These are phyloP conservation scores for Kalmusia sp. DNA, from an alignment of 2,329 filamentous ascomycete genomes.

Conservation along the genomic window DNA sequence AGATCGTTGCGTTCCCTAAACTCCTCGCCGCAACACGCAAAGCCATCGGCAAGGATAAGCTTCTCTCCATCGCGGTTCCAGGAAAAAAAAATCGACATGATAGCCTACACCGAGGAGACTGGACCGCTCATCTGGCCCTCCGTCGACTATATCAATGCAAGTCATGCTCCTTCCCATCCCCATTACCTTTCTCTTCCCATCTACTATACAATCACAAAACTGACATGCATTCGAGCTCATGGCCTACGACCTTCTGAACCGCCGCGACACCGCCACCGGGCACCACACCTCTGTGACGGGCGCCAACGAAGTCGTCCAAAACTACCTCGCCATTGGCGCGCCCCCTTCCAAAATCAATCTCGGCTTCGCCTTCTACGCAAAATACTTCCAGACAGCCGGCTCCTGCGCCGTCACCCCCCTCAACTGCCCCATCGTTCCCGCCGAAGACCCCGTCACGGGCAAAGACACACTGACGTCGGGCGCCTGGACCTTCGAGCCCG, in stretches of 20 bases:
- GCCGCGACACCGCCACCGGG: slow-evolving; percentile 67
- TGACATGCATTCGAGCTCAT: slow-evolving; percentile 56
- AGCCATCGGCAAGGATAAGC: slow-evolving; percentile 63
- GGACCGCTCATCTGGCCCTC: slow-evolving; percentile 65
- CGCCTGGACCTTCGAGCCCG: slow-evolving; percentile 58
- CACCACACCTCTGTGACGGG: slow-evolving; percentile 70
- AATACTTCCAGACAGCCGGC: slow-evolving; percentile 65
- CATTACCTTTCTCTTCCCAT: neutral
- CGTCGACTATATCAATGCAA: slow-evolving; percentile 69
- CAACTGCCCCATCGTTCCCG: slow-evolving; percentile 64
- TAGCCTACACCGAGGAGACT: slow-evolving; percentile 67
- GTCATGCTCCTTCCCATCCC: neutral
- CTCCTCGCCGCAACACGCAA: slow-evolving; percentile 65
- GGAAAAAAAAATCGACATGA: slow-evolving; percentile 69
- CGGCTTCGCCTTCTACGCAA: slow-evolving; percentile 73
- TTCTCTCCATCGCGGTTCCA: slow-evolving; percentile 73
- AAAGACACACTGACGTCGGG: slow-evolving; percentile 65
- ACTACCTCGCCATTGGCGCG: slow-evolving; percentile 66
- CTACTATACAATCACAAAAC: neutral
- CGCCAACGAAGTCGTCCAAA: slow-evolving; percentile 62
- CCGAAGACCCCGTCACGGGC: slow-evolving; percentile 68
- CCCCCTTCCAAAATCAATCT: slow-evolving; percentile 65
- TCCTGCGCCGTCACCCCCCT: slow-evolving; percentile 57
- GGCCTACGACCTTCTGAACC: slow-evolving; percentile 76
- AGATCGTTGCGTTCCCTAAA: slow-evolving; percentile 68